Evolutionary conservation across 345 rosid genomes (phyloP).

Genomic region (Citrus unshiu): DNA sequence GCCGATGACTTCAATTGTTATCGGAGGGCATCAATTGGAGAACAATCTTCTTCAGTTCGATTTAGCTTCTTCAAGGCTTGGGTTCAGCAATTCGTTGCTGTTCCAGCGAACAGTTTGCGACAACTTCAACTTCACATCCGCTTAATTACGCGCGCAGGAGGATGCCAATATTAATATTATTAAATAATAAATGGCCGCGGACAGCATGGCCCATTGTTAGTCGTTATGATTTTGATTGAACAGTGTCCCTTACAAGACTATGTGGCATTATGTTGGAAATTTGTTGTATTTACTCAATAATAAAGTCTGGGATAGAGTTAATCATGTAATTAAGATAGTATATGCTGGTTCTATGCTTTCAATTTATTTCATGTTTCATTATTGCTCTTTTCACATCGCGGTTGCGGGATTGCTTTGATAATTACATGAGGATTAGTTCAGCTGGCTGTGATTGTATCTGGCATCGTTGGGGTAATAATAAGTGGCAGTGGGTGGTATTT

Average conservation of each 20-base stretch:
- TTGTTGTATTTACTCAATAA: neutral
- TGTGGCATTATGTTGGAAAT: neutral
- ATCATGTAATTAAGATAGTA: too few species aligned
- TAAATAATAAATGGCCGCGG: neutral
- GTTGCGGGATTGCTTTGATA: neutral
- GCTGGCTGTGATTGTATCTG: too few species aligned
- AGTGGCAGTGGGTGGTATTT: too few species aligned
- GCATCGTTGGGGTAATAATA: too few species aligned
- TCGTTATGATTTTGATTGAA: too few species aligned
- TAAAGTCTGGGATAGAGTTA: neutral
- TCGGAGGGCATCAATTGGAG: constrained; percentile 26
- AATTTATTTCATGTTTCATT: neutral
- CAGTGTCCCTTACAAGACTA: neutral
- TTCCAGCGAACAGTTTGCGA: neutral
- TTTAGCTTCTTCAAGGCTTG: constrained; percentile 26
- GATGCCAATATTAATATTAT: neutral
- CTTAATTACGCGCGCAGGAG: neutral
- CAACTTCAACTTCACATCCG: constrained; percentile 13
- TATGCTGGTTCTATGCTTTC: neutral
- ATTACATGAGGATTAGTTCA: too few species aligned
- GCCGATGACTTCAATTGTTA: constrained; percentile 18
- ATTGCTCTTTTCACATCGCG: neutral
- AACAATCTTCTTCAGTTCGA: constrained; percentile 29
- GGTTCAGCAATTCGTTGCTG: constrained; percentile 15
- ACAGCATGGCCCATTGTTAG: neutral